Evolutionary conservation across 306 rosid genomes (phyloP).

Genomic region (Rosa chinensis): DNA sequence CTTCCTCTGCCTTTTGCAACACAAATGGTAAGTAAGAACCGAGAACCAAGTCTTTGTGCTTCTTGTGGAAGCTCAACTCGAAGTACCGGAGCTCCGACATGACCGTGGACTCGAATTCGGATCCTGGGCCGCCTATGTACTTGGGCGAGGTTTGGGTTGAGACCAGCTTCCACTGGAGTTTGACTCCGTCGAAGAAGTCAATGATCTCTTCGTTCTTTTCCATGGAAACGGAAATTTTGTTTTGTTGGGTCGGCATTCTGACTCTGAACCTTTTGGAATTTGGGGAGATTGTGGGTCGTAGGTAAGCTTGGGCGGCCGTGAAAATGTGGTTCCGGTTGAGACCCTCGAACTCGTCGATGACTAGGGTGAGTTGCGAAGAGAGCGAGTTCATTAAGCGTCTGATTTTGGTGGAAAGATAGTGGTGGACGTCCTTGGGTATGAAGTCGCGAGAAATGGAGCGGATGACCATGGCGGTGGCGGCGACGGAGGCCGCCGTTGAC

Average conservation of each 20-base stretch:
- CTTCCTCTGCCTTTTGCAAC: constrained; percentile 32
- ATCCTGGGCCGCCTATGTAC: constrained; percentile 1
- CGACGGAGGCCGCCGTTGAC: constrained; percentile 32
- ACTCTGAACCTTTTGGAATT: constrained; percentile 27
- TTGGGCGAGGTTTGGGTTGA: constrained; percentile 4
- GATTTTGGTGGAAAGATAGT: constrained; percentile 21
- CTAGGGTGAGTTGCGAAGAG: constrained; percentile 32
- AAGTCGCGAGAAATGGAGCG: constrained; percentile 33
- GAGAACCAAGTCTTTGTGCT: constrained; percentile 29
- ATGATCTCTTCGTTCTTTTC: constrained; percentile 25
- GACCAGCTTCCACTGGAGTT: constrained; percentile 33
- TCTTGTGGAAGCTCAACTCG: constrained; percentile 30
- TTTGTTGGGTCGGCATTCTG: constrained; percentile 22
- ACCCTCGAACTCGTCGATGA: constrained; percentile 37
- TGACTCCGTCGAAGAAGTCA: constrained; percentile 31
- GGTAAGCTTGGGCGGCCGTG: constrained; percentile 32
- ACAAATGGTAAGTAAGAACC: constrained; percentile 28
- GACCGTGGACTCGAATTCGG: background rate
- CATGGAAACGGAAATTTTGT: constrained; percentile 16
- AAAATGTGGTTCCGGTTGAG: constrained; percentile 34
- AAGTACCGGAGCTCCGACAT: constrained; percentile 20
- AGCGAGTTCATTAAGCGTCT: background rate
- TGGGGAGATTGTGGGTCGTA: constrained; percentile 29
- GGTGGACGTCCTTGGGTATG: constrained; percentile 28
- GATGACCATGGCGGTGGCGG: constrained; percentile 37